Evolutionary conservation across 129 eudicot genomes (phyloP).

Genomic region (Flaveria sonorensis): DNA sequence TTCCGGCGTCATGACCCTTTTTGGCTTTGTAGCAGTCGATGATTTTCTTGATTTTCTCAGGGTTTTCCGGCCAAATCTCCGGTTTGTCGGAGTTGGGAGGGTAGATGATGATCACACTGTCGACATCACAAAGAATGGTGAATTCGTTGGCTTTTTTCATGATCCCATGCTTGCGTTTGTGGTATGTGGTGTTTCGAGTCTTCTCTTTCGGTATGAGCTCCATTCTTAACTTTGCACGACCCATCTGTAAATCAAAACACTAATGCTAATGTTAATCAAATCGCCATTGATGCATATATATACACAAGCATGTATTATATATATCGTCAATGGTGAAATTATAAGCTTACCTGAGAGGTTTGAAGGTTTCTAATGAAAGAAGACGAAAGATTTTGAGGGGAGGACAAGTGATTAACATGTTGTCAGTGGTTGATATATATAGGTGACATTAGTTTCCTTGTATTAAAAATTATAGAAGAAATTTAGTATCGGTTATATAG

Average conservation of each 20-base stretch:
- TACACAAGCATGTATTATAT: too few species aligned
- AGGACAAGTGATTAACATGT: too few species aligned
- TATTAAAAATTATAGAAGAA: background rate
- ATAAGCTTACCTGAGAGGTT: too few species aligned
- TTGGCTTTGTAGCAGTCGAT: conserved; percentile 43
- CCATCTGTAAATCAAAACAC: conserved; percentile 18
- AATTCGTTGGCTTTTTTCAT: conserved; percentile 54
- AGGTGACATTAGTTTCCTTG: background rate
- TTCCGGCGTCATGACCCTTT: conserved; percentile 30
- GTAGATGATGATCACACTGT: conserved; percentile 43
- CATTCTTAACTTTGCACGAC: conserved; percentile 44
- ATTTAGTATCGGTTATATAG: background rate
- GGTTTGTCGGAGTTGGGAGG: conserved; percentile 40
- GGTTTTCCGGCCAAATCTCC: conserved; percentile 50
- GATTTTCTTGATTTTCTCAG: conserved; percentile 21
- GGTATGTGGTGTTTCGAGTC: conserved; percentile 47
- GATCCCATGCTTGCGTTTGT: conserved; percentile 52
- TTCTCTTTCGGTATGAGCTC: conserved; percentile 57
- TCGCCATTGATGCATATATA: too few species aligned
- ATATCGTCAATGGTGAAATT: too few species aligned
- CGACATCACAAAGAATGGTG: conserved; percentile 54
- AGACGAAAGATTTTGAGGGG: too few species aligned
- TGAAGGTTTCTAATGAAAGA: too few species aligned
- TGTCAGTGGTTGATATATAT: background rate
- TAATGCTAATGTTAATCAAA: background rate